phyloP scores from a whole-genome alignment of 1,284 basidiomycete species.

The Papiliotrema fonsecae region DNA sequence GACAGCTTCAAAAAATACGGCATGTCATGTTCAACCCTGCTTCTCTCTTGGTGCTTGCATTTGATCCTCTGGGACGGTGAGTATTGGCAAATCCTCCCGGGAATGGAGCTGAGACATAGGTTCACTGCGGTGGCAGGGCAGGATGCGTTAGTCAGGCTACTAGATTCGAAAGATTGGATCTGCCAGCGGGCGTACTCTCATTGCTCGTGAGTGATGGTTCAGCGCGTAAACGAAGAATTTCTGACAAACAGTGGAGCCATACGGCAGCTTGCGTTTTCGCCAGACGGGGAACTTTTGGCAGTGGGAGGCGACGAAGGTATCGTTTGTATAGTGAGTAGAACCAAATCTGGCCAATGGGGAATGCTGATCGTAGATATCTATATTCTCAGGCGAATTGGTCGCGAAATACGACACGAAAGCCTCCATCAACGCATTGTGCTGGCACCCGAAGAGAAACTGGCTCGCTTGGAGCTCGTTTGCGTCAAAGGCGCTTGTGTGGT shows the following conservation, averaged over 20 bases:
- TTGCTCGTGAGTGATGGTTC: conserved; percentile 25
- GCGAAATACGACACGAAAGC: conserved; percentile 25
- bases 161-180: conserved; percentile 35
- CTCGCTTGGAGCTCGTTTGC: conserved; percentile 33
- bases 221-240: not conserved
- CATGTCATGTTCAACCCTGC: conserved; percentile 24
- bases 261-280: conserved; percentile 33
- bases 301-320: conserved; percentile 35
- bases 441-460: conserved; percentile 34
- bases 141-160: conserved; percentile 35
- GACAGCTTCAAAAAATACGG: conserved; percentile 25
- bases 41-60: conserved; percentile 20
- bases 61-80: conserved; percentile 5
- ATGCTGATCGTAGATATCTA: conserved; percentile 22
- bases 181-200: conserved; percentile 34
- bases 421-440: conserved; percentile 26
- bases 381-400: conserved; percentile 22
- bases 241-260: conserved; percentile 25
- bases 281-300: conserved; percentile 40
- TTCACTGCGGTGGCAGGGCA: conserved; percentile 38
- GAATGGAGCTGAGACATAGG: conserved; percentile 5
- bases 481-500: conserved; percentile 24
- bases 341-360: not conserved
- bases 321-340: conserved; percentile 26
- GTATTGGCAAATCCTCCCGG: not conserved